These are phyloP conservation scores for Xylaria sp. DNA, from an alignment of 2,329 filamentous ascomycete species.

Conservation along the genomic window DNA sequence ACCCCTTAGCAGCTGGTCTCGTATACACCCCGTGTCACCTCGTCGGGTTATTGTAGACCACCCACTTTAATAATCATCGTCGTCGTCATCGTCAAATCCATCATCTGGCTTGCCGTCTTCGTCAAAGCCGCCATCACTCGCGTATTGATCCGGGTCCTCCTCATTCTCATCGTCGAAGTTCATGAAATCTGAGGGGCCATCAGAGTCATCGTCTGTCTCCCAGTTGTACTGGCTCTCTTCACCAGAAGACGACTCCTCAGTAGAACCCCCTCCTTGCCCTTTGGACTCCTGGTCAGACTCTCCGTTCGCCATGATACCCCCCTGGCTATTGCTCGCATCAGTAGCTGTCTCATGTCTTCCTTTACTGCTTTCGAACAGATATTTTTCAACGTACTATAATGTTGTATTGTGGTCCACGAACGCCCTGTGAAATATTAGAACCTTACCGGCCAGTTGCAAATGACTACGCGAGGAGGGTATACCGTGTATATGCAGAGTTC, in stretches of 20 bases:
- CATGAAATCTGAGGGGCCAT: neutral
- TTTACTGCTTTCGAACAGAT: neutral
- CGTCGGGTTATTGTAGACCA: neutral
- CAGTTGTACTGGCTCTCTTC: neutral
- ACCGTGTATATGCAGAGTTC: neutral
- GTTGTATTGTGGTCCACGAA: neutral
- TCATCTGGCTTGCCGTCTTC: slow-evolving; percentile 1
- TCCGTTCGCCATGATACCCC: too few relatives aligned
- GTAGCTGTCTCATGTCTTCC: neutral
- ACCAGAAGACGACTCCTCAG: neutral
- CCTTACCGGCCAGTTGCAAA: neutral
- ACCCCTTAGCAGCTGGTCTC: neutral
- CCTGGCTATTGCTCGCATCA: neutral
- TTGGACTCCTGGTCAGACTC: too few relatives aligned
- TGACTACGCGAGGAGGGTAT: neutral
- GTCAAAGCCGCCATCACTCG: neutral
- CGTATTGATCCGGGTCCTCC: neutral
- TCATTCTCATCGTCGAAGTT: neutral
- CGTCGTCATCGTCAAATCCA: slow-evolving; percentile 2
- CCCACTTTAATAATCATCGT: slow-evolving; percentile 11
- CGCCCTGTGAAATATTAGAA: neutral
- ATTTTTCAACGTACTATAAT: neutral
- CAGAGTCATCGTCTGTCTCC: neutral
- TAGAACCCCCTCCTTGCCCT: neutral
- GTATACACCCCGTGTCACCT: neutral